Conservation (phyloP, 2,329 filamentous ascomycete genomes). For the Claviceps quebecensis region DNA sequence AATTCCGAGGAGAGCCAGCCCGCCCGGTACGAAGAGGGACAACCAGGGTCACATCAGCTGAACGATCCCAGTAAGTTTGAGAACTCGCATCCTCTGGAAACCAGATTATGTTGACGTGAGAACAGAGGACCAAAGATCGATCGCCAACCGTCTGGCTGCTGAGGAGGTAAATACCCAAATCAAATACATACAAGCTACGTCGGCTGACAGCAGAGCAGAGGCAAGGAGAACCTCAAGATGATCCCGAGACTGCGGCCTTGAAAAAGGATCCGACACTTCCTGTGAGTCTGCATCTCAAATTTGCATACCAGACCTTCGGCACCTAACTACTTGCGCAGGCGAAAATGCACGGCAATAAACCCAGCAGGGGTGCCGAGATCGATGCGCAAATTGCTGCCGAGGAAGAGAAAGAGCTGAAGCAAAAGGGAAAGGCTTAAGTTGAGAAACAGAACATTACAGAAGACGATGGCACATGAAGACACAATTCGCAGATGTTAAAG, state of each 20-base stretch:
- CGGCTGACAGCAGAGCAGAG: conserved; percentile 12
- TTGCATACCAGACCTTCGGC: too few relatives aligned
- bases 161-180: conserved; percentile 33
- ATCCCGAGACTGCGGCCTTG: conserved; percentile 23
- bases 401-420: conserved; percentile 49
- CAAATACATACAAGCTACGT: neutral
- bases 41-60: conserved; percentile 51
- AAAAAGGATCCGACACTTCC: conserved; percentile 50
- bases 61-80: conserved; percentile 53
- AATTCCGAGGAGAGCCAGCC: conserved; percentile 46
- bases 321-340: conserved; percentile 28
- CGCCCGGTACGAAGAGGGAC: conserved; percentile 56
- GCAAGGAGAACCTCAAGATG: conserved; percentile 30
- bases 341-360: conserved; percentile 56
- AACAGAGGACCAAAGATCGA: conserved; percentile 54
- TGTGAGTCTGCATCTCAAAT: conserved; percentile 21
- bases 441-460: neutral
- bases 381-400: conserved; percentile 55
- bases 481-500: too few relatives aligned
- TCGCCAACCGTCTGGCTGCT: conserved; percentile 55
- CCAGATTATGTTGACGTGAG: neutral
- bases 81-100: too few relatives aligned
- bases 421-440: conserved; percentile 32
- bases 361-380: conserved; percentile 56
- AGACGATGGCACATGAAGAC: neutral